Percentiles rank a stretch among this genome's conserved stretches.
Conservation (phyloP, 495 filamentous ascomycete species). For the Penicillium silybi region DNA sequence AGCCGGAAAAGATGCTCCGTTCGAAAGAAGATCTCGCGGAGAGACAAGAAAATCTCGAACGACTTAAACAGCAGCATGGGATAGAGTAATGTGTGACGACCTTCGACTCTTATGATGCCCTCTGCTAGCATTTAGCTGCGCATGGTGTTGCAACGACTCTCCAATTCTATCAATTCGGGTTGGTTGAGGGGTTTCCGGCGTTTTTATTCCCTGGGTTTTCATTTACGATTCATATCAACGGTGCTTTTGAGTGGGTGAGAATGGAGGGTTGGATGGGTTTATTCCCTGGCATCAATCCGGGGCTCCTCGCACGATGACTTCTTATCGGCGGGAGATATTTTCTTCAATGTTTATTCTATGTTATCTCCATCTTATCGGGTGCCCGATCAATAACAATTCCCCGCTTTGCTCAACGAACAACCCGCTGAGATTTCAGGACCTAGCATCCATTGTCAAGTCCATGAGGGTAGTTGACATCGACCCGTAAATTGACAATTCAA, state of each 20-base stretch:
- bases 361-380: slow-evolving; percentile 2
- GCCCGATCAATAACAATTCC: slow-evolving; percentile 9
- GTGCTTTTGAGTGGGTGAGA: slow-evolving; percentile 4
- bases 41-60: slow-evolving; percentile 95
- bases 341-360: slow-evolving; percentile 3
- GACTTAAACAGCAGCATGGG: slow-evolving; percentile 93
- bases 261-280: slow-evolving; percentile 11
- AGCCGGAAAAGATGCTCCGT: slow-evolving; percentile 93
- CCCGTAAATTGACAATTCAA: neutral
- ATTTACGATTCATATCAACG: slow-evolving; percentile 8
- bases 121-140: slow-evolving; percentile 40
- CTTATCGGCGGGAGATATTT: slow-evolving; percentile 7
- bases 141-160: slow-evolving; percentile 31
- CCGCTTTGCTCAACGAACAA: slow-evolving; percentile 10
- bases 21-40: slow-evolving; percentile 92
- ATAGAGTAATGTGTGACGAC: slow-evolving; percentile 75
- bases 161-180: slow-evolving; percentile 31
- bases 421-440: neutral
- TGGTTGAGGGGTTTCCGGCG: slow-evolving; percentile 45
- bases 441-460: neutral
- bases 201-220: slow-evolving; percentile 28
- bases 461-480: neutral
- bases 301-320: slow-evolving; percentile 4
- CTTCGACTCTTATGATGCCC: slow-evolving; percentile 33
- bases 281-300: slow-evolving; percentile 3